Percentiles rank a stretch among this genome's conserved stretches.
Evolutionary conservation across 2,329 filamentous ascomycete genomes (phyloP).

Genomic region (Parastagonospora avenae): DNA sequence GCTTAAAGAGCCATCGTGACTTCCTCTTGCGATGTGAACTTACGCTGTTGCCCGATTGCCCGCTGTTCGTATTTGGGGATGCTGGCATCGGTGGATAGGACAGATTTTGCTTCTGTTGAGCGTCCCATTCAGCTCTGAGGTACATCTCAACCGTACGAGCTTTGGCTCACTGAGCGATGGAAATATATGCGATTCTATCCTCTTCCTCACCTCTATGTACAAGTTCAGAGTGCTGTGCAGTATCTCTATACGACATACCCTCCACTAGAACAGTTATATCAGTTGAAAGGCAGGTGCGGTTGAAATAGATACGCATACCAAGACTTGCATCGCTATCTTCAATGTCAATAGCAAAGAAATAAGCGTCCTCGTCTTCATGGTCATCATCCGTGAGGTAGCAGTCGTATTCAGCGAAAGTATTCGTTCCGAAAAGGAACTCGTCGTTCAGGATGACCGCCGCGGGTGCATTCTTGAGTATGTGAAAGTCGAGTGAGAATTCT

Average conservation of each 20-base stretch:
- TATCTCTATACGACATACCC: neutral
- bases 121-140: neutral
- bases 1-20: neutral
- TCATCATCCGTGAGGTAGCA: conserved; percentile 7
- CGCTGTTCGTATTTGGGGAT: neutral
- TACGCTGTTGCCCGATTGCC: neutral
- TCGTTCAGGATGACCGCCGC: conserved; percentile 15
- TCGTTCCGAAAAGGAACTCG: conserved; percentile 9
- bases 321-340: no score
- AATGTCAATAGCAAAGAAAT: conserved; percentile 5
- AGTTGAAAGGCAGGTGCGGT: no score
- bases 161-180: neutral
- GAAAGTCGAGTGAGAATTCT: conserved; percentile 6
- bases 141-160: neutral
- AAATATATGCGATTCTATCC: neutral
- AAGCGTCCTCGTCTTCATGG: conserved; percentile 3
- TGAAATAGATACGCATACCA: no score
- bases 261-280: neutral
- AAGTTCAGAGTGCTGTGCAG: neutral
- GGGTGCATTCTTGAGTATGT: conserved; percentile 13
- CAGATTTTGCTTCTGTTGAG: neutral
- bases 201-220: conserved; percentile 1
- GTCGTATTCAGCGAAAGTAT: conserved; percentile 4
- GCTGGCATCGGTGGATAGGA: neutral
- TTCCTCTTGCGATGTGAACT: neutral